These are phyloP conservation scores for Iris macrosiphon DNA, from an alignment of 106 monocot species.

Conservation along the genomic window DNA sequence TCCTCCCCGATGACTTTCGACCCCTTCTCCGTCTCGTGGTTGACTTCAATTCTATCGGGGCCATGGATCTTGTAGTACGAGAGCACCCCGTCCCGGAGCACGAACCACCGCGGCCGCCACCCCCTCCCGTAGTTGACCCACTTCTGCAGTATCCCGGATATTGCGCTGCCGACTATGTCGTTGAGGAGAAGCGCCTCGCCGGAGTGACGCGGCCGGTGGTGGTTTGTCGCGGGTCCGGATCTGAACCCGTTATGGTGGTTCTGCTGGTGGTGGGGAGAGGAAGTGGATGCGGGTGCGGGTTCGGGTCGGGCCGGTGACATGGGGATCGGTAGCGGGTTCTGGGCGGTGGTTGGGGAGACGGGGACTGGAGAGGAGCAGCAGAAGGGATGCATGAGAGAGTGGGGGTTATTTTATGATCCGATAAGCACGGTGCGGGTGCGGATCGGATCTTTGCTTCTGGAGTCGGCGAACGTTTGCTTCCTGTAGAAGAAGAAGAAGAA, in stretches of 20 bases:
- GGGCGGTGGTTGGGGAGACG: slow-evolving; percentile 14
- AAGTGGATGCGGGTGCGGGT: background rate
- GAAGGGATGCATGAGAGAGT: slow-evolving; percentile 17
- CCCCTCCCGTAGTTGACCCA: slow-evolving; percentile 96
- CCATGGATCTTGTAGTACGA: slow-evolving; percentile 61
- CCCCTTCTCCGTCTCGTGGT: slow-evolving; percentile 36
- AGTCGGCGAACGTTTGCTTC: no score
- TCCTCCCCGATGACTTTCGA: slow-evolving; percentile 51
- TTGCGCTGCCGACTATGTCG: slow-evolving; percentile 48
- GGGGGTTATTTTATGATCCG: background rate
- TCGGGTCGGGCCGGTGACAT: background rate
- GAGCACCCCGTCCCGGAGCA: slow-evolving; percentile 53
- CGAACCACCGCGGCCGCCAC: slow-evolving; percentile 91
- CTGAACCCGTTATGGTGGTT: slow-evolving; percentile 5
- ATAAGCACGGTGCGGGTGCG: background rate
- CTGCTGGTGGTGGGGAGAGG: background rate
- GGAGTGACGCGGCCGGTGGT: slow-evolving; percentile 7
- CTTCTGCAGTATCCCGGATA: slow-evolving; percentile 84
- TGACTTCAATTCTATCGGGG: slow-evolving; percentile 38
- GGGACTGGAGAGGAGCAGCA: slow-evolving; percentile 21
- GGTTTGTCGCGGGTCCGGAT: slow-evolving; percentile 6
- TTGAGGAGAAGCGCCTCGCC: background rate
- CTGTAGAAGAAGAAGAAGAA: no score
- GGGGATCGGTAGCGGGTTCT: background rate
- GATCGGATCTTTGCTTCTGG: no score